Evolutionary conservation across 2,329 filamentous ascomycete species (phyloP).

Genomic region (Penicillium sclerotiorum): DNA sequence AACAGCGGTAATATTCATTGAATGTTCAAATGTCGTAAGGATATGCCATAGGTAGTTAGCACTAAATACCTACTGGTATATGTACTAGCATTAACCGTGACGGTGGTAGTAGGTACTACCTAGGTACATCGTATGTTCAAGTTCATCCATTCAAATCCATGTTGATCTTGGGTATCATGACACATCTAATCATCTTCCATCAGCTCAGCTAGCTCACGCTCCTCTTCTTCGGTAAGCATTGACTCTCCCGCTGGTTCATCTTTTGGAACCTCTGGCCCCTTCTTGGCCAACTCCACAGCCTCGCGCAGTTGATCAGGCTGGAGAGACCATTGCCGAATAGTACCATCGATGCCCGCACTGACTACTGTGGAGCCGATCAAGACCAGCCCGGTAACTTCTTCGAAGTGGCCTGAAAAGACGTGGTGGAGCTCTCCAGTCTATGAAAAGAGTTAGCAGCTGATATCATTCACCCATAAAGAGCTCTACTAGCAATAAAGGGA

Average conservation of each 20-base stretch:
- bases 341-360: constrained; percentile 88
- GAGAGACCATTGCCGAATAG: constrained; percentile 81
- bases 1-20: not conserved
- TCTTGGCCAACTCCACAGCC: constrained; percentile 54
- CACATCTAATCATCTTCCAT: constrained; percentile 67
- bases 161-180: constrained; percentile 16
- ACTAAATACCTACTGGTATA: too few relatives aligned
- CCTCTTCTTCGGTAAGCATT: constrained; percentile 81
- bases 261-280: constrained; percentile 46
- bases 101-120: too few relatives aligned
- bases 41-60: too few relatives aligned
- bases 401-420: constrained; percentile 80
- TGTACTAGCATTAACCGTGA: too few relatives aligned
- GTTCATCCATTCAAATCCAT: not conserved
- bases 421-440: constrained; percentile 72
- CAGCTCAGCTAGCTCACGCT: constrained; percentile 86
- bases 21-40: not conserved
- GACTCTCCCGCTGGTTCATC: constrained; percentile 52
- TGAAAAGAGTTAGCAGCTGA: constrained; percentile 30
- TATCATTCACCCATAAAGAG: not conserved
- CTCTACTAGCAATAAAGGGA: not conserved
- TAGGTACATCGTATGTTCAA: not conserved
- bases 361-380: constrained; percentile 64
- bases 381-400: constrained; percentile 84
- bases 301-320: constrained; percentile 62